Percentiles rank a stretch among this genome's conserved stretches.
These are phyloP conservation scores for Cercospora nicotianae DNA, from an alignment of 2,329 filamentous ascomycete species.

Conservation along the genomic window DNA sequence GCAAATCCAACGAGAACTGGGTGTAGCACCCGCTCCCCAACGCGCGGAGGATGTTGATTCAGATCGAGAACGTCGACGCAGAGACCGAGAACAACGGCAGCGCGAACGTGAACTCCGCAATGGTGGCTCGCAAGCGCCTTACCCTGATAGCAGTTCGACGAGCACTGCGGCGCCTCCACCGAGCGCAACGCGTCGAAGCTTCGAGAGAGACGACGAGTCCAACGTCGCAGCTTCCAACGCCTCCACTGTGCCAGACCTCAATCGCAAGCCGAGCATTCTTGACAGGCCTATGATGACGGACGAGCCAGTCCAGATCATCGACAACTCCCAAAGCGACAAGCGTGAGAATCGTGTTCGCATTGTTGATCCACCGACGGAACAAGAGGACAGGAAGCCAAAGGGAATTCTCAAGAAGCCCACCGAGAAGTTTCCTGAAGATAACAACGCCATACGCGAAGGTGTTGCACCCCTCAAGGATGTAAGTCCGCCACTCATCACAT, in stretches of 20 bases:
- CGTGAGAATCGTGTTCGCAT: slow-evolving; percentile 52
- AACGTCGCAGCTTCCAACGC: slow-evolving; percentile 13
- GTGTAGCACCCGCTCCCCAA: slow-evolving; percentile 34
- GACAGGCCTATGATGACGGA: slow-evolving; percentile 36
- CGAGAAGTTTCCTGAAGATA: slow-evolving; percentile 81
- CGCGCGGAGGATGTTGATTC: slow-evolving; percentile 34
- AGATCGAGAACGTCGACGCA: slow-evolving; percentile 36
- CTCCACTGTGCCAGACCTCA: slow-evolving; percentile 25
- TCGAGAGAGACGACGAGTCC: slow-evolving; percentile 28
- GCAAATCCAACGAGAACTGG: slow-evolving; percentile 48
- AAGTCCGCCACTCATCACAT: slow-evolving; percentile 19
- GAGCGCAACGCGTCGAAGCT: slow-evolving; percentile 21
- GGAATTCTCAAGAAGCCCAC: slow-evolving; percentile 84
- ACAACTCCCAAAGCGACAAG: slow-evolving; percentile 37
- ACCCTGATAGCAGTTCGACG: slow-evolving; percentile 25
- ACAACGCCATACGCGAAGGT: slow-evolving; percentile 79
- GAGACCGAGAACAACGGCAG: slow-evolving; percentile 37
- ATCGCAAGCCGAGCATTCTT: slow-evolving; percentile 36
- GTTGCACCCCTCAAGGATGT: slow-evolving; percentile 88
- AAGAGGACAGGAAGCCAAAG: slow-evolving; percentile 68
- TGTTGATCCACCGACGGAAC: slow-evolving; percentile 67
- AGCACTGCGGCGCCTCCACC: neutral
- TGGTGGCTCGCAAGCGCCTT: slow-evolving; percentile 11
- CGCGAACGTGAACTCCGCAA: slow-evolving; percentile 32
- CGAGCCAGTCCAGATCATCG: slow-evolving; percentile 36